Evolutionary conservation across 441 rosid genomes (phyloP), one percentile per base, ranked within the genome.

Genomic region (Croton laevigatus): DNA sequence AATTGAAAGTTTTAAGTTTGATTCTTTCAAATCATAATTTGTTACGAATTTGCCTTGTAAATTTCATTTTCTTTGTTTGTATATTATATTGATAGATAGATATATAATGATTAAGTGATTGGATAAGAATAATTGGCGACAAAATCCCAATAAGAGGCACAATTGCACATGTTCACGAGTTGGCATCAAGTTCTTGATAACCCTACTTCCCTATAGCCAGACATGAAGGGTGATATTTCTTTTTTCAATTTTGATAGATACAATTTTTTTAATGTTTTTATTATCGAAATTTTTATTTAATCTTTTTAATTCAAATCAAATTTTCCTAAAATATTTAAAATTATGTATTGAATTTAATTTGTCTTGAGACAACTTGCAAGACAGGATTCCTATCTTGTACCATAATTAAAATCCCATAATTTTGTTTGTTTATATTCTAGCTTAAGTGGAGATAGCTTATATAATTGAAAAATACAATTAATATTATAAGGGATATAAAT

Each of bases 281-380:
- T n/a, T n/a, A n/a, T n/a, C n/a, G n/a, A n/a, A n/a, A n/a, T n/a
- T n/a, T n/a, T n/a, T n/a, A n/a, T n/a, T n/a, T n/a, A n/a, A n/a
- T n/a, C n/a, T n/a, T n/a, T n/a, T n/a, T n/a, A n/a, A n/a, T n/a
- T n/a, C n/a, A n/a, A n/a, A n/a, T n/a, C n/a, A n/a, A n/a, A n/a
- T n/a, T n/a, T n/a, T n/a, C n/a, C n/a, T n/a, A n/a, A n/a, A n/a
- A n/a, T n/a, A n/a, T n/a, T n/a, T n/a, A n/a, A 44, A 12, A 48
- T 3, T 48, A 11, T 48, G 8, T 49, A 0, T 6, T 49, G 53
- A 49, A 49, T 12, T 48, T 48, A 48, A 48, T 13, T 48, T 54
- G 46, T 38, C 54, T 44, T 45, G 46, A 36, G 46, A 58, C 64
- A 72, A 37, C 23, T 66, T 72, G 75, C 58, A 37, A 65, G 13